Base-by-base conservation (phyloP, 2,329 filamentous ascomycete genomes). In the Neonectria magnoliae region DNA sequence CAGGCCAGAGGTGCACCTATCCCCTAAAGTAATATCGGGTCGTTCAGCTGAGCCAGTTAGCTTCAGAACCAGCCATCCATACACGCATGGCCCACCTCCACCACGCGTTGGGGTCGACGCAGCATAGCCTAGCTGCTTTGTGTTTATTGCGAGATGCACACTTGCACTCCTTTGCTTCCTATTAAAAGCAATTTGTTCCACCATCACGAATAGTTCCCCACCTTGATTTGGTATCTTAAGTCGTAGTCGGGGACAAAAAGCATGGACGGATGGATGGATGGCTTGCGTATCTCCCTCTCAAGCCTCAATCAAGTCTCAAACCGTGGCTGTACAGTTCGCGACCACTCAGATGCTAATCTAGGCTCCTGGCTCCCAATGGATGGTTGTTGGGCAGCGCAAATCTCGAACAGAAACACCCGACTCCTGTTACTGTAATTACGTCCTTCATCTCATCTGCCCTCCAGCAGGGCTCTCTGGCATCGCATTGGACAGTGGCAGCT, bases 361-460 rank as follows among this genome's bases (percentile, higher is more conserved):
- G 57, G 51, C 45, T 47, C 62, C 57, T 45, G 57, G 51, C 45
- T 47, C 62, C 57, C 50, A 64, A 44, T 52, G 61, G 58, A 44
- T 52, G 61, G 58, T 69, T 67, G 58, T 69, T 67, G 66, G 64
- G 64, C 69, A 57, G 47, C 58, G 52, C 22, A 60, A 65, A 65
- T 56, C 62, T 50, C 25, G 54, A 66, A 36, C 41, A 31, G 64
- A 14, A 38, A 38, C 36, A 45, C 51, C 42, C 33, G 20, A 13
- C 38, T 41, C 38, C 38, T 42, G 38, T 42, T 18, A 45, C 33
- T 56, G 61, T 64, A 60, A 64, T 64, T 64, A 47, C 36, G 59
- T 41, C 53, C 62, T 59, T 55, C 64, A 60, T 72, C 68, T 72
- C 70, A 72, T 72, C 71, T 72, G 68, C 66, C 67, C 70, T n/a